A percentile compares a stretch with the other conserved stretches of the same genome.
phyloP scores from a whole-genome alignment of 441 rosid species.

The Erysimum cheiri region DNA sequence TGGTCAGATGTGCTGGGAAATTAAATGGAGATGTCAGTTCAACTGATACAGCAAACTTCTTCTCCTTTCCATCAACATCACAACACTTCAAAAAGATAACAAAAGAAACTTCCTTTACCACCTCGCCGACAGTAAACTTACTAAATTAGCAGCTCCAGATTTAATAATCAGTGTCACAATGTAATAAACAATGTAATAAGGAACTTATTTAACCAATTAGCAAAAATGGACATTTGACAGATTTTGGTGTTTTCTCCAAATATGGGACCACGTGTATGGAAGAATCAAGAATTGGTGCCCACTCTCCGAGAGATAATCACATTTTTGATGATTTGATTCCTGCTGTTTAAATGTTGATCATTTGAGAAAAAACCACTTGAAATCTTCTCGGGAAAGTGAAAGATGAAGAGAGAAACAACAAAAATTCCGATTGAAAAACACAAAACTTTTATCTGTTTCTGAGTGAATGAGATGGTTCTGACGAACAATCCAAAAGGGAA shows the following conservation, averaged over 20 bases:
- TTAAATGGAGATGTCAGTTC: constrained; percentile 34
- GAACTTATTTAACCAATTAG: background rate
- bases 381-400: constrained; percentile 10
- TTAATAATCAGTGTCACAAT: background rate
- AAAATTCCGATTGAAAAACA: constrained; percentile 16
- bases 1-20: constrained; percentile 66
- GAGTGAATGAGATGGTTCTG: constrained; percentile 28
- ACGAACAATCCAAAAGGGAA: constrained; percentile 37
- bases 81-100: constrained; percentile 42
- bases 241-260: constrained; percentile 25
- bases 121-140: background rate
- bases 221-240: constrained; percentile 25
- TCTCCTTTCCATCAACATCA: constrained; percentile 40
- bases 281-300: constrained; percentile 61
- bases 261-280: constrained; percentile 62
- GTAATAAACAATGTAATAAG: constrained; percentile 7
- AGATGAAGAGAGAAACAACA: constrained; percentile 42
- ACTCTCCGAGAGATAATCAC: constrained; percentile 40
- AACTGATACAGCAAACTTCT: constrained; percentile 39
- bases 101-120: constrained; percentile 24
- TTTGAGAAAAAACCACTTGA: background rate
- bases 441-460: constrained; percentile 15
- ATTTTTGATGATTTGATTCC: constrained; percentile 9
- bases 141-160: constrained; percentile 21
- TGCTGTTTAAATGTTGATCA: constrained; percentile 44